Evolutionary conservation across 2,329 filamentous ascomycete species (phyloP).

Genomic region (Exophiala lecanii-corni): DNA sequence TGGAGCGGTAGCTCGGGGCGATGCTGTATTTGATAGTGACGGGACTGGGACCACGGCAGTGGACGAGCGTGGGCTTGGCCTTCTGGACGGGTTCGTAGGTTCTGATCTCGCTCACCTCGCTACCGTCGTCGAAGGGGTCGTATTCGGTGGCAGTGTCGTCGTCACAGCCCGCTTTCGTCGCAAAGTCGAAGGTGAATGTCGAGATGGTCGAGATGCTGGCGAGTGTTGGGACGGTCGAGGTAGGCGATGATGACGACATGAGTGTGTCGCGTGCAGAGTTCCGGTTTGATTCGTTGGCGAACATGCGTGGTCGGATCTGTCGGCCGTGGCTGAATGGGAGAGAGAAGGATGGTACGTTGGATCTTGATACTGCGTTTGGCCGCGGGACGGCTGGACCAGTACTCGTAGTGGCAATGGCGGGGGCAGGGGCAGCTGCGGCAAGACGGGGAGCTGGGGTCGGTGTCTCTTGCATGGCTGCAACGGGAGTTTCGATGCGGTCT

Average conservation of each 20-base stretch:
- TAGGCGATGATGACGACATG: conserved; percentile 3
- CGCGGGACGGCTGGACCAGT: background rate
- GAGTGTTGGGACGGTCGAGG: conserved; percentile 11
- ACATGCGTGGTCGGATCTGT: conserved; percentile 10
- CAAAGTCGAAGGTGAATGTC: conserved; percentile 15
- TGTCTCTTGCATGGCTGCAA: conserved; percentile 1
- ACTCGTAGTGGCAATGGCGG: too few species aligned
- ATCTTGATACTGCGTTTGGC: background rate
- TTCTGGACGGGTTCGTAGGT: conserved; percentile 14
- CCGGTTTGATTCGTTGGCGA: conserved; percentile 1
- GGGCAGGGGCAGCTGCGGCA: background rate
- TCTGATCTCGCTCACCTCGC: conserved; percentile 11
- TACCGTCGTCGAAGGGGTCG: conserved; percentile 10
- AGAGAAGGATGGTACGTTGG: conserved; percentile 14
- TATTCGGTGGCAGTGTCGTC: conserved; percentile 13
- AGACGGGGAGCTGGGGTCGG: conserved; percentile 11
- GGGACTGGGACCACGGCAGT: conserved; percentile 13
- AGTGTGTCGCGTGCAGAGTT: background rate
- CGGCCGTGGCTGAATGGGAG: conserved; percentile 12
- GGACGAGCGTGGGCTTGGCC: conserved; percentile 14
- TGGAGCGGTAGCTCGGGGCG: background rate
- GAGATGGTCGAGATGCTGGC: conserved; percentile 17
- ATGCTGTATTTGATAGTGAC: conserved; percentile 16
- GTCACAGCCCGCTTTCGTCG: too few species aligned
- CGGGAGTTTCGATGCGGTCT: background rate